A percentile compares a stretch with the other conserved stretches of the same genome.
Evolutionary conservation across 345 rosid species (phyloP).

Genomic region (Cardamine resedifolia): DNA sequence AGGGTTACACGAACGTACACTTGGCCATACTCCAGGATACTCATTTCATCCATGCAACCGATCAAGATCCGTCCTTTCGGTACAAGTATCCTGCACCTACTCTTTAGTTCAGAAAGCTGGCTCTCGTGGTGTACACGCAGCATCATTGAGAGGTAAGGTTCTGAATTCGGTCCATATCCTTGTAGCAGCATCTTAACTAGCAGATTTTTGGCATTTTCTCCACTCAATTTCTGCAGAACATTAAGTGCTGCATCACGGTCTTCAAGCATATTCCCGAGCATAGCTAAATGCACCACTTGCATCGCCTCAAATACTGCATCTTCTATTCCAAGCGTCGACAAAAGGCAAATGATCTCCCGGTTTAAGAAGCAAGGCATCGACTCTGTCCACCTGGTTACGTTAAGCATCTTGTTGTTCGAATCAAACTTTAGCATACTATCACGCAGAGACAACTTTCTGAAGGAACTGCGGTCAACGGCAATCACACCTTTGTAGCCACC

Average conservation of each 20-base stretch:
- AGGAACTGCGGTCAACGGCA: slow-evolving; percentile 76
- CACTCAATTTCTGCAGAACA: slow-evolving; percentile 61
- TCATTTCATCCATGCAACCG: slow-evolving; percentile 88
- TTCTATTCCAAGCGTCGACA: slow-evolving; percentile 75
- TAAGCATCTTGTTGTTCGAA: slow-evolving; percentile 79
- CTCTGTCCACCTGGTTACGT: slow-evolving; percentile 79
- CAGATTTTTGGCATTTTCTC: slow-evolving; percentile 52
- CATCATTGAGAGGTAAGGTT: slow-evolving; percentile 90
- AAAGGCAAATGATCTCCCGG: slow-evolving; percentile 78
- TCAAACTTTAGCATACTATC: slow-evolving; percentile 86
- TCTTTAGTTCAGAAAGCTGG: slow-evolving; percentile 63
- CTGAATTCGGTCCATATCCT: slow-evolving; percentile 68
- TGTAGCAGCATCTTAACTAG: slow-evolving; percentile 70
- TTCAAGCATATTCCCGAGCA: slow-evolving; percentile 64
- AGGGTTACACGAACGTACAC: slow-evolving; percentile 69
- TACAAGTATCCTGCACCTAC: slow-evolving; percentile 72
- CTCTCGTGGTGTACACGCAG: slow-evolving; percentile 70
- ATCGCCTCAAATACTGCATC: slow-evolving; percentile 65
- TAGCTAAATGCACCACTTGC: slow-evolving; percentile 62
- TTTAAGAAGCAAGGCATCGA: slow-evolving; percentile 90
- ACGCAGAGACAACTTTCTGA: slow-evolving; percentile 77
- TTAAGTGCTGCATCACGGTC: slow-evolving; percentile 63
- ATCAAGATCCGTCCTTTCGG: slow-evolving; percentile 80
- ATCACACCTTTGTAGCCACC: slow-evolving; percentile 97
- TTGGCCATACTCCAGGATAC: slow-evolving; percentile 76